Evolutionary conservation across 768 basidiomycete species (phyloP).

Genomic region (Leccinellum luteum): DNA sequence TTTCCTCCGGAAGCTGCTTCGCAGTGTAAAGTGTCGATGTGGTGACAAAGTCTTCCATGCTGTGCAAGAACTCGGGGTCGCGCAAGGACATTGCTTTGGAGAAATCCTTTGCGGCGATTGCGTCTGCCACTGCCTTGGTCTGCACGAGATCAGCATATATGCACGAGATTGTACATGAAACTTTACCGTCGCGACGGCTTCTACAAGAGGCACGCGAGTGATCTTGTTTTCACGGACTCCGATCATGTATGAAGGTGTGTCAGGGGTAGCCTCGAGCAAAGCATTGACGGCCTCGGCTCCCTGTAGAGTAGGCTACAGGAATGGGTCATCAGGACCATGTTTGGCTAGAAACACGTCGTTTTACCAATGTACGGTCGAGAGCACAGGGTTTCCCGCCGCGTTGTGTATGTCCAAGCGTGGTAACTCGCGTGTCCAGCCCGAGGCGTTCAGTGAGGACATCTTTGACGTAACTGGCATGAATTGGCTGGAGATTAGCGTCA

Average conservation of each 20-base stretch:
- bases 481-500: constrained; percentile 86
- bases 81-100: constrained; percentile 82
- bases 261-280: constrained; percentile 78
- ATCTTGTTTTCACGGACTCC: constrained; percentile 96
- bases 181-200: constrained; percentile 84
- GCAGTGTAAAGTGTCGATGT: constrained; percentile 62
- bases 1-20: constrained; percentile 47
- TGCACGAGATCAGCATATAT: constrained; percentile 31
- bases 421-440: constrained; percentile 93
- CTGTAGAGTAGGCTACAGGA: constrained; percentile 87
- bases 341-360: constrained; percentile 16
- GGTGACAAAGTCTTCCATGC: constrained; percentile 78
- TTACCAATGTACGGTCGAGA: constrained; percentile 85
- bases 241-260: constrained; percentile 96
- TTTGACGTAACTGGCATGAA: constrained; percentile 88
- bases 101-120: constrained; percentile 83
- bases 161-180: neutral
- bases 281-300: constrained; percentile 92
- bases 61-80: constrained; percentile 89
- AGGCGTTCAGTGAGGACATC: constrained; percentile 82
- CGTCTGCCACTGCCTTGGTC: constrained; percentile 84
- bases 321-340: constrained; percentile 4
- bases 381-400: constrained; percentile 94
- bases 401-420: constrained; percentile 95
- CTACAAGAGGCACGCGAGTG: constrained; percentile 84